These are phyloP conservation scores for Geosiphon pyriformis DNA, from an alignment of 192 early-diverging fungal genomes.

Conservation along the genomic window DNA sequence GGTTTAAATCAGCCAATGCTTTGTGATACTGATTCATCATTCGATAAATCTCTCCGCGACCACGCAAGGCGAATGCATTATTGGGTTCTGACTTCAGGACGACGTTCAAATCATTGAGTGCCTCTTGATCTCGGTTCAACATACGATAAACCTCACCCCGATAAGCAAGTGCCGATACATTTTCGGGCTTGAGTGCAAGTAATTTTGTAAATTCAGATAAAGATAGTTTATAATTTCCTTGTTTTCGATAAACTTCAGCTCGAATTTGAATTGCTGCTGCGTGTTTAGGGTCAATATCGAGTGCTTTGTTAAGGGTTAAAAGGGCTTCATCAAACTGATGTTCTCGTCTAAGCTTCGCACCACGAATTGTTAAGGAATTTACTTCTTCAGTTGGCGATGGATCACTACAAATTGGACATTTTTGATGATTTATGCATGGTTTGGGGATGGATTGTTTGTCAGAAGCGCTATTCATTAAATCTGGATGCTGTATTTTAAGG, in stretches of 20 bases:
- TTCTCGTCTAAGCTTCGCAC: background rate
- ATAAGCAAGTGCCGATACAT: background rate
- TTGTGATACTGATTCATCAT: constrained; percentile 8
- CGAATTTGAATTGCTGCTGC: background rate
- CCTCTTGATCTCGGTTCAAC: background rate
- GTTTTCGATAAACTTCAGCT: constrained; percentile 3
- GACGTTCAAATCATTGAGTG: background rate
- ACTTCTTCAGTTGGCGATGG: background rate
- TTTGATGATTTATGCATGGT: background rate
- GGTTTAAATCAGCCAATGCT: background rate
- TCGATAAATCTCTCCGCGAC: constrained; percentile 14
- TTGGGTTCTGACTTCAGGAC: background rate
- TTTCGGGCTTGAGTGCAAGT: background rate
- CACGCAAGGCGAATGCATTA: constrained; percentile 1
- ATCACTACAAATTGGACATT: background rate
- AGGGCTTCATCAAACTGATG: background rate
- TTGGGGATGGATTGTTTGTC: too few relatives aligned
- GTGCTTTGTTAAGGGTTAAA: background rate
- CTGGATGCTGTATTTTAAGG: too few relatives aligned
- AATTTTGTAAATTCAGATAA: constrained; percentile 5
- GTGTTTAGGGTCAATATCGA: background rate
- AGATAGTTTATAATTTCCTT: background rate
- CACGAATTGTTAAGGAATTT: background rate
- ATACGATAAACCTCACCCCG: background rate
- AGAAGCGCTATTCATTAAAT: too few relatives aligned